Evolutionary conservation across 2,329 filamentous ascomycete species (phyloP), one percentile per base, ranked within the genome.

Genomic region (Stagonosporopsis tanaceti): DNA sequence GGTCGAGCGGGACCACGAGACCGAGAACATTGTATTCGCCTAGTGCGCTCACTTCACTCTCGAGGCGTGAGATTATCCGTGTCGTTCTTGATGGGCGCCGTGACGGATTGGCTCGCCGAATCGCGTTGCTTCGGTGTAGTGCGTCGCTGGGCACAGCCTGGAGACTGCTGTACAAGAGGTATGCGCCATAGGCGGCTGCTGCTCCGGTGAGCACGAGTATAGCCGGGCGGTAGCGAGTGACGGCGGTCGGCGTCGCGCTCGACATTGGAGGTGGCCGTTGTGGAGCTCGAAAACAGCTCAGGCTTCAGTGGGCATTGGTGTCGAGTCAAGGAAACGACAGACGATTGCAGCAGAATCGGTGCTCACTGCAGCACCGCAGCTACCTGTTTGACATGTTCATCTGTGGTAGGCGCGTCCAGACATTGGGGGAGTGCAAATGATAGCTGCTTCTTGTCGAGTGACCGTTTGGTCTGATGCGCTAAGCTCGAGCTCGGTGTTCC

Each of bases 41-140:
- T 39, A 74, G 60, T 4, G 64, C 45, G 25, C 60, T 54, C 12
- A 67, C 38, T 27, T 70, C 59, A 40, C 65, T 61, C 39, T 69
- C 65, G 20, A 61, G 50, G 25, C 61, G 64, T 25, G 64, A 50
- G 39, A 59, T 48, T 50, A 62, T 41, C 34, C 61, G 66, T 22
- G 65, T 63, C 6, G 62, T 53, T 30, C 59, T 60, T 4, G 61
- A 61, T 17, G 58, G 57, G 34, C 62, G 52, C 76, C 77, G 59
- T 47, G 62, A 65, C 3, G 75, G 71, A 24, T 80, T 80, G 30
- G 77, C 71, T 44, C 85, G 83, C 60, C 88, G 86, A 35, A 91
- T 71, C 11, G 89, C 89, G 74, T 90, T 91, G 70, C 88, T 88
- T 60, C 89, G 81, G 64, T 85, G 88, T 28, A 91, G 77, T 14